Percentiles rank a stretch among this genome's conserved stretches.
Conservation (phyloP, 163 green algal species). For the Chlamydomonas reinhardtii region DNA sequence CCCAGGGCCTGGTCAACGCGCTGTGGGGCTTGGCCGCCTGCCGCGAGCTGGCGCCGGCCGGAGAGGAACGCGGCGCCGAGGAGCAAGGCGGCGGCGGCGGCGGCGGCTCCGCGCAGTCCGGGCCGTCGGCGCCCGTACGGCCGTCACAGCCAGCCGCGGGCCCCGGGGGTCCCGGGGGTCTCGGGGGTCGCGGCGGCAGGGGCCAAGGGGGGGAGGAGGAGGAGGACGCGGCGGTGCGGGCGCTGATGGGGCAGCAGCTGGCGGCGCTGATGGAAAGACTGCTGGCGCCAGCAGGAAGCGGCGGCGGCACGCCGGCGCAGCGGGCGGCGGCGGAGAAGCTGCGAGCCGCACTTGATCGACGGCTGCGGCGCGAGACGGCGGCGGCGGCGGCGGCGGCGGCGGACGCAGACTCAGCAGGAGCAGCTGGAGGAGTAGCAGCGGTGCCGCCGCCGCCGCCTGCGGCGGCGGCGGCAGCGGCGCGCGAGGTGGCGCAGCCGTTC, state of each 20-base stretch:
- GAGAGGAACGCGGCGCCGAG: no score
- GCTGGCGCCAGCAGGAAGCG: not conserved
- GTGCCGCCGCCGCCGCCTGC: no score
- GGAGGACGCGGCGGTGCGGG: constrained; percentile 5
- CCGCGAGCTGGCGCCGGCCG: not conserved
- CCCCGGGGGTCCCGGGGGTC: not conserved
- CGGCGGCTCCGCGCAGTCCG: not conserved
- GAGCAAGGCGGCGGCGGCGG: not conserved
- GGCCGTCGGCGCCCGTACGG: not conserved
- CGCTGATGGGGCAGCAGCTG: constrained; percentile 4
- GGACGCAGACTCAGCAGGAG: no score
- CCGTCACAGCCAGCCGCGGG: not conserved
- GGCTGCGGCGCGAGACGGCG: not conserved
- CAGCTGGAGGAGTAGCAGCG: no score
- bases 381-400: no score
- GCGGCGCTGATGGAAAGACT: not conserved
- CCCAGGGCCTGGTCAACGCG: constrained; percentile 21
- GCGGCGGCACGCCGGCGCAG: not conserved
- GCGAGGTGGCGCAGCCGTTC: not conserved
- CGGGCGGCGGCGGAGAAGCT: not conserved
- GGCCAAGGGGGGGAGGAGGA: not conserved
- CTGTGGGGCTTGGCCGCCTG: constrained; percentile 33
- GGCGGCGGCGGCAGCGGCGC: not conserved
- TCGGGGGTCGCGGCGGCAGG: not conserved
- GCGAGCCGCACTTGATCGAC: constrained; percentile 17